A percentile compares a stretch with the other conserved stretches of the same genome.
phyloP scores from a whole-genome alignment of 441 rosid species.

The Metrosideros polymorpha region DNA sequence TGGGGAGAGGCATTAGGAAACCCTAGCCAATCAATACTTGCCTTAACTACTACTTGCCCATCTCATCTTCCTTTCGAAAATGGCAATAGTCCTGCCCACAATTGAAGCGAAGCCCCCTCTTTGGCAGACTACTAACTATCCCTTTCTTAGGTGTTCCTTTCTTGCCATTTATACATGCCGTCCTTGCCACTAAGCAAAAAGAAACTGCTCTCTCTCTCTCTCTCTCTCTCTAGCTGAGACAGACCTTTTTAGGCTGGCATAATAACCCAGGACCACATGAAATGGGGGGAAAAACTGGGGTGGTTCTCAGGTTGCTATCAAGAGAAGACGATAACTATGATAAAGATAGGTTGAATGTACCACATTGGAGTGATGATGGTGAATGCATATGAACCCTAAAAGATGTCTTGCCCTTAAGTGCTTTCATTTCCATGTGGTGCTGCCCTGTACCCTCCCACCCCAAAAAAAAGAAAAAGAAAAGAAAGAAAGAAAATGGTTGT shows the following conservation, averaged over 20 bases:
- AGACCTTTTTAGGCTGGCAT: constrained; percentile 14
- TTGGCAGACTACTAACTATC: neutral
- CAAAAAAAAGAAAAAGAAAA: neutral
- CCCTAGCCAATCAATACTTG: constrained; percentile 20
- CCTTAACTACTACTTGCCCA: neutral
- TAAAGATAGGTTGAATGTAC: constrained; percentile 2
- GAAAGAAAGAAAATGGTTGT: neutral
- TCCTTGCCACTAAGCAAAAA: neutral
- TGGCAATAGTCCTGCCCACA: neutral
- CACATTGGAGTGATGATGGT: neutral
- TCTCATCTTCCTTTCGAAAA: neutral
- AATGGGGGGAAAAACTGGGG: constrained; percentile 21
- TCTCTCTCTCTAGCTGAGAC: constrained; percentile 9
- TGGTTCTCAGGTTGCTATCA: constrained; percentile 76
- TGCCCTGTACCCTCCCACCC: neutral
- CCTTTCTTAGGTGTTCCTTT: neutral
- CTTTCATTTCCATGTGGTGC: neutral
- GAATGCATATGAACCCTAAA: neutral
- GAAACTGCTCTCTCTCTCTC: constrained; percentile 1
- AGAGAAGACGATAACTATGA: neutral
- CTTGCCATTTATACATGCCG: constrained; percentile 67
- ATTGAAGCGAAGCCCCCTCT: neutral
- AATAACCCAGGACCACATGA: constrained; percentile 66
- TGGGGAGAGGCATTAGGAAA: neutral
- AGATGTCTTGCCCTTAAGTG: neutral